phyloP scores from a whole-genome alignment of 2,329 filamentous ascomycete species.

The Penicillium janthinellum region DNA sequence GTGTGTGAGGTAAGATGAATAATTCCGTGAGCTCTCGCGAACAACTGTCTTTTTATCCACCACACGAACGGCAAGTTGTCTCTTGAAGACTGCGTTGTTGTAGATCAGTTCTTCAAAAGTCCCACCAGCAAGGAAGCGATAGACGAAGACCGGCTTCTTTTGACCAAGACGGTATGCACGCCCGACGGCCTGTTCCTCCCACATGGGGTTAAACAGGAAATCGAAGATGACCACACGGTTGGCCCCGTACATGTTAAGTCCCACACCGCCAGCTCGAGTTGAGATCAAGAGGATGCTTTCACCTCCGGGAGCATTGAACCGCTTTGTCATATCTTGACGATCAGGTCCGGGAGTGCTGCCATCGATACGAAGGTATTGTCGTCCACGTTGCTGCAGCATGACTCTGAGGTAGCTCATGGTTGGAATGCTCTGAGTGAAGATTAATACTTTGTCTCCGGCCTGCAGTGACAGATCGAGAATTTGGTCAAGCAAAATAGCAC shows the following conservation, averaged over 20 bases:
- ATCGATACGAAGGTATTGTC: constrained; percentile 64
- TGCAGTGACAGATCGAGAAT: constrained; percentile 68
- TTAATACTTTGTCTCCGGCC: constrained; percentile 70
- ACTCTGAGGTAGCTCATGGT: constrained; percentile 70
- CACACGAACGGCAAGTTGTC: constrained; percentile 73
- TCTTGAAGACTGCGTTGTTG: constrained; percentile 78
- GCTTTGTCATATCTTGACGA: constrained; percentile 66
- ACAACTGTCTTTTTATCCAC: constrained; percentile 80
- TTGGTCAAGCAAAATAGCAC: constrained; percentile 65
- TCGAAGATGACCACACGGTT: constrained; percentile 88
- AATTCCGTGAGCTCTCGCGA: constrained; percentile 62
- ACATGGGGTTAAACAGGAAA: constrained; percentile 75
- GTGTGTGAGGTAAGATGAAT: constrained; percentile 59
- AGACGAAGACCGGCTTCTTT: constrained; percentile 77
- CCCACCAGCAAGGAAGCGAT: constrained; percentile 75
- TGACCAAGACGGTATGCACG: constrained; percentile 86
- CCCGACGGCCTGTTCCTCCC: constrained; percentile 85
- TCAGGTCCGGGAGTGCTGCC: constrained; percentile 59
- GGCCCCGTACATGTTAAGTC: constrained; percentile 80
- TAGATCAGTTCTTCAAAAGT: constrained; percentile 77
- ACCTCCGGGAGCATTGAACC: constrained; percentile 65
- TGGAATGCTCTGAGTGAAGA: constrained; percentile 74
- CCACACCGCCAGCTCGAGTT: constrained; percentile 77
- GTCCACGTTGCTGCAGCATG: constrained; percentile 54
- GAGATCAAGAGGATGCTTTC: constrained; percentile 73